Percentiles rank a stretch among this genome's conserved stretches.
These are phyloP conservation scores for Pisolithus orientalis DNA, from an alignment of 768 basidiomycete species.

Conservation along the genomic window DNA sequence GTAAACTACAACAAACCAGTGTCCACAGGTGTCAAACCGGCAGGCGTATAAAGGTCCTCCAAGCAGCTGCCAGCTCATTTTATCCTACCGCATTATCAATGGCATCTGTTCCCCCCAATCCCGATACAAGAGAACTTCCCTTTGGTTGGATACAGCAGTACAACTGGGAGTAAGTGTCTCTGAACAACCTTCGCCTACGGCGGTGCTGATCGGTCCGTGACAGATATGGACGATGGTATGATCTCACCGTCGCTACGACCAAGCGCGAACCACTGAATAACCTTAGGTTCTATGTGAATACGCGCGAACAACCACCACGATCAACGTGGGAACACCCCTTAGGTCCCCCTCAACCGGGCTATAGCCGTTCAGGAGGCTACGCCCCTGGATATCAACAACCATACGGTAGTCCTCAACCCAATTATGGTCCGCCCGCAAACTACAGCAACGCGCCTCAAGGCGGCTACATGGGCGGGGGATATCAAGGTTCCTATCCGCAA, in stretches of 20 bases:
- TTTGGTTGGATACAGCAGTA: slow-evolving; percentile 65
- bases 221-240: slow-evolving; percentile 65
- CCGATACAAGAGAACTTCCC: slow-evolving; percentile 58
- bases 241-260: background rate
- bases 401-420: no score
- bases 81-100: slow-evolving; percentile 22
- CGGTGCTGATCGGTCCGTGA: slow-evolving; percentile 6
- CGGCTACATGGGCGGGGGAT: slow-evolving; percentile 12
- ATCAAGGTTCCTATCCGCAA: slow-evolving; percentile 12
- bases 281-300: slow-evolving; percentile 75
- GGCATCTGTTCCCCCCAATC: slow-evolving; percentile 40
- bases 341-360: slow-evolving; percentile 47
- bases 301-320: slow-evolving; percentile 50
- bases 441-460: slow-evolving; percentile 12
- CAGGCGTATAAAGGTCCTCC: slow-evolving; percentile 16
- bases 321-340: slow-evolving; percentile 68
- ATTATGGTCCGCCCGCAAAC: slow-evolving; percentile 10
- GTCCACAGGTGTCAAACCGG: slow-evolving; percentile 21
- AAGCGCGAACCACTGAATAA: background rate
- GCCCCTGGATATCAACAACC: slow-evolving; percentile 17
- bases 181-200: background rate
- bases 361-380: slow-evolving; percentile 16
- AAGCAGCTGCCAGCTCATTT: slow-evolving; percentile 1
- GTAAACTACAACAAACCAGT: slow-evolving; percentile 28
- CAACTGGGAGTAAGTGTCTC: slow-evolving; percentile 52